phyloP scores from a whole-genome alignment of 2,329 filamentous ascomycete genomes.

The Mariannaea sp. region DNA sequence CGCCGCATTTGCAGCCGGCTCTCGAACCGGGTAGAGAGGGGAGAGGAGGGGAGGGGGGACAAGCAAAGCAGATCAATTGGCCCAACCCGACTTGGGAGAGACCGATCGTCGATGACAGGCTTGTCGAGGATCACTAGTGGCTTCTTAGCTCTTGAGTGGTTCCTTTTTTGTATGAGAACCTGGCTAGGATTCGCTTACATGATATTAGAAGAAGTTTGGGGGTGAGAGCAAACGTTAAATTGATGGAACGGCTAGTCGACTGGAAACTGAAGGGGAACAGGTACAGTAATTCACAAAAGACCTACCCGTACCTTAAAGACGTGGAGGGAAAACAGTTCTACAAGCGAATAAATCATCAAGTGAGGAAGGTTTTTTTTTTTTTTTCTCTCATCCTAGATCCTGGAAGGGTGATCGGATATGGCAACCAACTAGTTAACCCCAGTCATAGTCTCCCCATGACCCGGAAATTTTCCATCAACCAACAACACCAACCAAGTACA shows the following conservation, averaged over 20 bases:
- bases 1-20: slow-evolving; percentile 15
- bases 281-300: no score
- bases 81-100: neutral
- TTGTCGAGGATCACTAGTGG: slow-evolving; percentile 2
- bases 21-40: no score
- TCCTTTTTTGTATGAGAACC: neutral
- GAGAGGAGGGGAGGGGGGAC: slow-evolving; percentile 9
- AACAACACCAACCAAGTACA: no score
- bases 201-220: slow-evolving; percentile 1
- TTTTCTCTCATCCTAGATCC: no score
- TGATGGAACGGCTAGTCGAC: no score
- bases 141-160: neutral
- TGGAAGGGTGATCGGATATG: slow-evolving; percentile 3
- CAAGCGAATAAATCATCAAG: neutral
- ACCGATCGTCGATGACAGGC: slow-evolving; percentile 7
- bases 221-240: no score
- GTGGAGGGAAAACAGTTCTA: neutral
- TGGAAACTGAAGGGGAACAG: no score
- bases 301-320: no score
- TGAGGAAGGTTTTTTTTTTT: slow-evolving; percentile 13
- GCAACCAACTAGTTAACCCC: slow-evolving; percentile 3
- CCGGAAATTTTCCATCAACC: slow-evolving; percentile 13
- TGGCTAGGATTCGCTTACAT: slow-evolving; percentile 17
- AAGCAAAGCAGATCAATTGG: slow-evolving; percentile 16
- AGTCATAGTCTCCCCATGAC: slow-evolving; percentile 11